Evolutionary conservation across 148 eudicot genomes (phyloP).

Genomic region (Nepenthes mirabilis): DNA sequence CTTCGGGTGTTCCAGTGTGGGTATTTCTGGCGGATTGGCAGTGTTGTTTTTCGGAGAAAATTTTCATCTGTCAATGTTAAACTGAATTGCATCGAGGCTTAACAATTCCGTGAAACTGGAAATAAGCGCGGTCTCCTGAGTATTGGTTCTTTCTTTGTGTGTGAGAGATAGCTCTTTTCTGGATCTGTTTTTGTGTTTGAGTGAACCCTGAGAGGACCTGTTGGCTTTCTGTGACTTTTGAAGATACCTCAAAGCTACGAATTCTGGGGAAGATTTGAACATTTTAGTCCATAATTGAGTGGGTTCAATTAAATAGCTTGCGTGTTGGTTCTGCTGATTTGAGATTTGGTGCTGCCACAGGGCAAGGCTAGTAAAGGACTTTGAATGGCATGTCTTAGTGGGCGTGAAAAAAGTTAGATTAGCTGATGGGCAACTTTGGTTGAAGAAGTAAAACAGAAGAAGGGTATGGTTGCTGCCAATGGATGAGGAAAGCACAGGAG

Average conservation of each 20-base stretch:
- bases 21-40: neutral
- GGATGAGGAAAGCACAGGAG: neutral
- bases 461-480: neutral
- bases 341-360: neutral
- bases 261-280: too few species aligned
- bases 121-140: neutral
- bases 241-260: too few species aligned
- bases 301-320: too few species aligned
- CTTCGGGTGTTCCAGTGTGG: neutral
- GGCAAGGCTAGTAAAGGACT: neutral
- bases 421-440: neutral
- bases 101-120: neutral
- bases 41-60: neutral
- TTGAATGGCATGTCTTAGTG: neutral
- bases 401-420: neutral
- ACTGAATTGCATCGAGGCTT: constrained; percentile 1
- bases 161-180: neutral
- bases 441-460: neutral
- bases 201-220: too few species aligned
- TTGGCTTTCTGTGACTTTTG: too few species aligned
- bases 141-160: neutral
- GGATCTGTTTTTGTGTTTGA: neutral
- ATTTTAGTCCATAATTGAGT: too few species aligned
- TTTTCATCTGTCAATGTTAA: neutral
- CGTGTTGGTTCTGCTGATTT: too few species aligned